These are phyloP conservation scores for Hymenoscyphus infarciens DNA, from an alignment of 2,329 filamentous ascomycete genomes.

Conservation along the genomic window DNA sequence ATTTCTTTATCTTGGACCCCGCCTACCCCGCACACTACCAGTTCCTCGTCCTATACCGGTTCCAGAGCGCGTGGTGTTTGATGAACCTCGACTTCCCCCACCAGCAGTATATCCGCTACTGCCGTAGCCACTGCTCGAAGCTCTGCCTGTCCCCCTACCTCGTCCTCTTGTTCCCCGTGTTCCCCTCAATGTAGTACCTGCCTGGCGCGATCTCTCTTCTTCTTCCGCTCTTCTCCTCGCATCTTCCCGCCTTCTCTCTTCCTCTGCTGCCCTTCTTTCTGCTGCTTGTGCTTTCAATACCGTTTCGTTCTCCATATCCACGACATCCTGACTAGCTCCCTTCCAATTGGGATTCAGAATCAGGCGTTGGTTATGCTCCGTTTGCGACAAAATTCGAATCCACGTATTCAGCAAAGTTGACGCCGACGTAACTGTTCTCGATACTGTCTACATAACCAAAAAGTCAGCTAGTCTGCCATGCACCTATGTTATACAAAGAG, in stretches of 20 bases:
- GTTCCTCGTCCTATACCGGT: slow-evolving; percentile 46
- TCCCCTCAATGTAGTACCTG: slow-evolving; percentile 38
- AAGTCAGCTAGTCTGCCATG: slow-evolving; percentile 13
- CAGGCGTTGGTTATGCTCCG: slow-evolving; percentile 92
- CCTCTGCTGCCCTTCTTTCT: slow-evolving; percentile 72
- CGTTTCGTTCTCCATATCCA: slow-evolving; percentile 81
- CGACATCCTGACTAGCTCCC: slow-evolving; percentile 79
- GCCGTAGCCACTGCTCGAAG: slow-evolving; percentile 15
- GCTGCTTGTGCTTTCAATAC: slow-evolving; percentile 69
- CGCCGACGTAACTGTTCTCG: slow-evolving; percentile 78
- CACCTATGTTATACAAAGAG: background rate
- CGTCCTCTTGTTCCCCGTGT: slow-evolving; percentile 30
- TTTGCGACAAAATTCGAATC: slow-evolving; percentile 94
- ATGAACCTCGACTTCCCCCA: slow-evolving; percentile 20
- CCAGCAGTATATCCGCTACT: slow-evolving; percentile 26
- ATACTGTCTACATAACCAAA: slow-evolving; percentile 61
- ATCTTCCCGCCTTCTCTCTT: slow-evolving; percentile 73
- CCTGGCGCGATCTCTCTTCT: slow-evolving; percentile 46
- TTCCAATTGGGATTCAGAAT: slow-evolving; percentile 87
- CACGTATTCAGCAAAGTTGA: slow-evolving; percentile 90
- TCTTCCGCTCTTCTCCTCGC: slow-evolving; percentile 61
- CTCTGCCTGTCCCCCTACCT: slow-evolving; percentile 28
- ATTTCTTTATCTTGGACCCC: slow-evolving; percentile 39
- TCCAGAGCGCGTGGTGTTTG: slow-evolving; percentile 36
- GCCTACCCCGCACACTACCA: slow-evolving; percentile 51